Evolutionary conservation across 345 rosid species (phyloP), one percentile per base, ranked within the genome.

Genomic region (Syzygium aromaticum): DNA sequence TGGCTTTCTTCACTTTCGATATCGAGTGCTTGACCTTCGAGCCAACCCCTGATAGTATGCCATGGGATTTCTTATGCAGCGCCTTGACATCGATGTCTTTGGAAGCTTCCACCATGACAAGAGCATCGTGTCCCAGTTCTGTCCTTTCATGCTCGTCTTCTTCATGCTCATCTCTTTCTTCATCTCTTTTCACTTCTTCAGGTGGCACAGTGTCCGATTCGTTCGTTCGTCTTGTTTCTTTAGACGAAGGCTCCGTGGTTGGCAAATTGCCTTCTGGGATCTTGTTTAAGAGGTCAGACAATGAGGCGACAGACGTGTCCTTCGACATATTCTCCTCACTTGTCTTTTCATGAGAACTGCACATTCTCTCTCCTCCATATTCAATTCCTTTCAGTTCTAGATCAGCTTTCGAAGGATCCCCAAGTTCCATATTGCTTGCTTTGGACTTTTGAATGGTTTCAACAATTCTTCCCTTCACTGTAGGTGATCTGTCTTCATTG

Each of bases 11-110:
- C 63, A 97, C 99, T 90, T 95, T 97, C 59, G 96, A 94, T 89
- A 96, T 94, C 7, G 99, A 96, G 86, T 95, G 95, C 89, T 97
- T 97, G 33, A 97, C 98, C 92, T 94, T 95, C 84, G 98, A 97
- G 77, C 98, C 94, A 40, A 97, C 96, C 4, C 96, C 96, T 67
- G 98, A 93, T 84, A 97, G 93, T 89, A 97, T 92, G 89, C 89
- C 92, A 54, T 95, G 96, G 52, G 98, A 94, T 90, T 97, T 97
- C 92, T 95, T 97, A 49, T 92, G 95, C 30, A 84, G 91, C 64
- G 88, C 88, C 88, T 93, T 95, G 25, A 89, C 88, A 2, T 92
- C 92, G 23, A 89, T 89, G 30, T 94, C 98, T 90, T 89, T 96
- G 12, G 90, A 86, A 54, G 92, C 92, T 88, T 96, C 98, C 52